A percentile compares a stretch with the other conserved stretches of the same genome.
Conservation (phyloP, 2,329 filamentous ascomycete species). For the Cytospora paraplurivora region DNA sequence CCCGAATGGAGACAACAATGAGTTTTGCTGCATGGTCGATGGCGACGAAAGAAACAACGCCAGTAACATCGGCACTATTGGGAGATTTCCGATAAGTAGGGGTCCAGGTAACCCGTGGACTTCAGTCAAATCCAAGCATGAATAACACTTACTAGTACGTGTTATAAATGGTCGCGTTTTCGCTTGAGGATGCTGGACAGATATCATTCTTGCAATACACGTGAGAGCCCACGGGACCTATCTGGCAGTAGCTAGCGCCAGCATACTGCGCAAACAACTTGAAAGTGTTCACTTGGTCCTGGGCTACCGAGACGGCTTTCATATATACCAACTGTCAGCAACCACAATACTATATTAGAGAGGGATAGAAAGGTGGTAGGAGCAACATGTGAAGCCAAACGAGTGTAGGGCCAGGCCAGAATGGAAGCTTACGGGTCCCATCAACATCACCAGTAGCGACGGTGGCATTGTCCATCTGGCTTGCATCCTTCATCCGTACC, state of each 20-base stretch:
- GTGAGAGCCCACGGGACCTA: not conserved
- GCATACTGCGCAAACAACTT: not conserved
- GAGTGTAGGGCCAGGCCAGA: not conserved
- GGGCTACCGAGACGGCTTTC: not conserved
- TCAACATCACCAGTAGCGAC: not conserved
- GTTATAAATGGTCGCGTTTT: not conserved
- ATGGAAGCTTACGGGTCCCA: not conserved
- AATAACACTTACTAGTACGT: not conserved
- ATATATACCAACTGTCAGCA: not conserved
- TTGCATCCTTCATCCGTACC: not conserved
- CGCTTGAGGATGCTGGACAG: not conserved
- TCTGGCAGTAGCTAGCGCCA: not conserved
- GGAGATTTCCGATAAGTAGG: not conserved
- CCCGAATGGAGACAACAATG: constrained; percentile 63
- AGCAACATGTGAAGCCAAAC: not conserved
- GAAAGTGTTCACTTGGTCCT: not conserved
- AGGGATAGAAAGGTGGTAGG: no score
- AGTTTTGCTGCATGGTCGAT: constrained; percentile 50
- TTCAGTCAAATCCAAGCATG: not conserved
- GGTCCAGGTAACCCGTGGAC: no score
- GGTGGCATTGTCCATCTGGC: not conserved
- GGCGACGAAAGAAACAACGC: not conserved
- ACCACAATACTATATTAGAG: not conserved
- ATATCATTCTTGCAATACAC: not conserved
- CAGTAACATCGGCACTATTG: not conserved